Evolutionary conservation across 345 rosid genomes (phyloP), one percentile per base, ranked within the genome.

Genomic region (Aurinia saxatilis): DNA sequence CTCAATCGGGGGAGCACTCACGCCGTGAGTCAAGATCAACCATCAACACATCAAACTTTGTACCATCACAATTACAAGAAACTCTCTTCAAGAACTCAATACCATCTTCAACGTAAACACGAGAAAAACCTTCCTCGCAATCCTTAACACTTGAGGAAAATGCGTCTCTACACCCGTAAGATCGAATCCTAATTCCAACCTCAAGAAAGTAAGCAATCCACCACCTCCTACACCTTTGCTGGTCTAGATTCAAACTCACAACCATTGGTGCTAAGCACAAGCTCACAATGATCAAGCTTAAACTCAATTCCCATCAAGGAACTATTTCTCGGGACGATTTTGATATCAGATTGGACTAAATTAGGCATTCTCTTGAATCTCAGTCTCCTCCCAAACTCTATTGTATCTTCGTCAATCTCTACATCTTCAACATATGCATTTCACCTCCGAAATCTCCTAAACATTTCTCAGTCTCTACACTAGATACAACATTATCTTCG

Each of bases 351-450:
- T 67, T 91, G 98, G 23, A 88, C 75, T 68, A 84, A 70, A 57
- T 80, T 86, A 5, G 98, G 95, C 92, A 79, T 80, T 49, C 95
- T 91, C 72, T 84, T 88, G 60, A 88, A 88, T 78, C 98, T 91
- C 73, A 88, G 49, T 59, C 95, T 80, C 84, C 96, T 83, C 75
- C 84, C 70, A 55, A 83, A 86, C 58, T 88, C 95, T 53, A 80
- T 76, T 11, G 18, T 35, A 10, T 9, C 57, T 13, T 15, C 19
- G 0, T 79, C 81, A 2, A 72, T 66, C 77, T 84, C 81, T 31
- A 91, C 95, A 66, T 91, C 90, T 36, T 91, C 95, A 9, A 91
- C 15, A 91, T 64, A n/a, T n/a, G n/a, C 90, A 88, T 86, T 48
- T 86, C 98, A 16, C 95, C 92, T 0, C 80, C 89, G 67, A 56